Percentiles rank a stretch among this genome's conserved stretches.
Evolutionary conservation across 345 rosid genomes (phyloP).

Genomic region (Reutealis trisperma): DNA sequence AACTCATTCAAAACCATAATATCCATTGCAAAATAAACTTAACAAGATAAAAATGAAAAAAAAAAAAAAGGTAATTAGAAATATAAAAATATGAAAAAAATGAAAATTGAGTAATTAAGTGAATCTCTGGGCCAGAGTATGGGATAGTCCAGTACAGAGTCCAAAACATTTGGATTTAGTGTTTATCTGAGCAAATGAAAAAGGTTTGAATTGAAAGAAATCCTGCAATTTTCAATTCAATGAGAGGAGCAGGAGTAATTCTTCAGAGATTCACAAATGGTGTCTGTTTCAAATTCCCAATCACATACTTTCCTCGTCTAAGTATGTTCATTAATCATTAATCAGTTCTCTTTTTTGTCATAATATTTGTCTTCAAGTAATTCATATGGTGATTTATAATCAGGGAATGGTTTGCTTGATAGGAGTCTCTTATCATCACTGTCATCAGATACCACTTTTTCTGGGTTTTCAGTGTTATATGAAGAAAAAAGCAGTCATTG

Average conservation of each 20-base stretch:
- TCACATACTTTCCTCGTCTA: conserved; percentile 24
- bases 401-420: conserved; percentile 32
- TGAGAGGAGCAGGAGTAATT: conserved; percentile 44
- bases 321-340: conserved; percentile 9
- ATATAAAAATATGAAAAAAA: too few species aligned
- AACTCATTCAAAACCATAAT: too few species aligned
- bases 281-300: conserved; percentile 35
- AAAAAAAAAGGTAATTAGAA: too few species aligned
- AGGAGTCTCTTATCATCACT: conserved; percentile 37
- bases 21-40: too few species aligned
- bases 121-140: background rate
- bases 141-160: background rate
- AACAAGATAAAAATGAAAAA: too few species aligned
- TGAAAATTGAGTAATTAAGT: too few species aligned
- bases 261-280: conserved; percentile 50
- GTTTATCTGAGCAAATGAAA: too few species aligned
- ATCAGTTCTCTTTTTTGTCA: background rate
- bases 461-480: conserved; percentile 16
- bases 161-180: background rate
- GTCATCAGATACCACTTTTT: conserved; percentile 29
- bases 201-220: too few species aligned
- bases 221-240: background rate
- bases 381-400: background rate
- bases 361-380: background rate
- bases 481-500: conserved; percentile 20